phyloP scores from a whole-genome alignment of 1,284 basidiomycete species.

The Tilletia caries region DNA sequence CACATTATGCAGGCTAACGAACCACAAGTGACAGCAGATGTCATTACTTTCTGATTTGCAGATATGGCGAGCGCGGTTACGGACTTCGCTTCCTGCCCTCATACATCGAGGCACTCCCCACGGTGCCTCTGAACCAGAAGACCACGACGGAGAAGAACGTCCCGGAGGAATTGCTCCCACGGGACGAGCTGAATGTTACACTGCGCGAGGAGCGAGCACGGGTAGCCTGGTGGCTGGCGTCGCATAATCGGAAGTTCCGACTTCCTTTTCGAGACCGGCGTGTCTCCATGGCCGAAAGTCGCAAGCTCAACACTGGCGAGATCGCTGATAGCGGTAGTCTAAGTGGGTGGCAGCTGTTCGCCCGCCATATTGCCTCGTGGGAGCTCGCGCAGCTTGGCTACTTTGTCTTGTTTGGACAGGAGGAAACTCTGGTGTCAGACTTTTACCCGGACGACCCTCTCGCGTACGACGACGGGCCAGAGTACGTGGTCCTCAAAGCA shows the following conservation, averaged over 20 bases:
- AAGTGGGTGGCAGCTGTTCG: neutral
- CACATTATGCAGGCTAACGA: too few species aligned
- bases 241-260: too few species aligned
- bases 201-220: neutral
- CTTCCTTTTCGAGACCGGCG: neutral
- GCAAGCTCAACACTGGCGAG: neutral
- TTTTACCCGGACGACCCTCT: too few species aligned
- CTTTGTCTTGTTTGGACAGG: neutral
- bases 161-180: neutral
- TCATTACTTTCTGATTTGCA: too few species aligned
- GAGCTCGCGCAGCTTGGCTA: conserved; percentile 1
- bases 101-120: conserved; percentile 11
- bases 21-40: too few species aligned
- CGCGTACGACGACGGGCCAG: too few species aligned
- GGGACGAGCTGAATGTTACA: too few species aligned
- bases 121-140: neutral
- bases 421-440: neutral
- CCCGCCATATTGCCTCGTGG: conserved; percentile 7
- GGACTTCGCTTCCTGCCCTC: conserved; percentile 25
- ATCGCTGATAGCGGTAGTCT: neutral
- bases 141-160: neutral
- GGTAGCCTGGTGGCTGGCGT: neutral
- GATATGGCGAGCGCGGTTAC: conserved; percentile 26
- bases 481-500: too few species aligned
- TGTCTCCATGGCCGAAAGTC: too few species aligned